Base-by-base conservation (phyloP, 129 eudicot genomes). In the Logfia minima region DNA sequence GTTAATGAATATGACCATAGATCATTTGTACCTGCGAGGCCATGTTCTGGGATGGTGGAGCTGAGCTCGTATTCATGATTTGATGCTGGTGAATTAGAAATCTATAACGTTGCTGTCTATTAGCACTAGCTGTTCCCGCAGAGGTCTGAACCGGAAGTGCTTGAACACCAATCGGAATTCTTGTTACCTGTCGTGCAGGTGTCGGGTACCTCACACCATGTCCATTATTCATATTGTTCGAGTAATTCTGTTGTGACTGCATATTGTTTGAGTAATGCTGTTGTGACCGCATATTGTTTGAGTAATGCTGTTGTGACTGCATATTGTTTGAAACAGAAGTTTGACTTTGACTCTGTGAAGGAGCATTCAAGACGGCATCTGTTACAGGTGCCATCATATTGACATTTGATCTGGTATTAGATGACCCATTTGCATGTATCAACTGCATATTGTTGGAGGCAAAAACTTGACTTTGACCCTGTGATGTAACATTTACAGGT, bases 151-250 rank as follows among this genome's bases (percentile, higher is more conserved):
- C 90, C 37, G 92, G 87, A 78, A 85, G 90, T 77, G 89, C 90
- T 84, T 89, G 97, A 68, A 87, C 80, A n/a, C 89, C 92, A 68
- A 48, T 48, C 11, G 98, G 90, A 17, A 74, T 75, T 81, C 91
- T 77, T 16, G 61, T 77, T 26, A 77, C 51, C 32, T 72, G 69
- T 41, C 83, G 77, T 45, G 79, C 61, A 53, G 75, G 28, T 37
- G 80, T 65, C 11, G 82, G 75, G 66, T 71, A 67, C 79, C 88
- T 81, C 41, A 80, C 88, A 84, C 80, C 86, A 79, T 82, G 75
- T 68, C 81, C 93, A 67, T 72, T 85, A 66, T 26, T 26, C 29
- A 26, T 26, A 61, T 18, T 39, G 56, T 63, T 43, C 63, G 86
- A 55, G 74, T 51, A 71, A 48, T 39, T 68, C 76, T 81, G 90